Evolutionary conservation across 768 basidiomycete species (phyloP).

Genomic region (Trametes cinnabarina): DNA sequence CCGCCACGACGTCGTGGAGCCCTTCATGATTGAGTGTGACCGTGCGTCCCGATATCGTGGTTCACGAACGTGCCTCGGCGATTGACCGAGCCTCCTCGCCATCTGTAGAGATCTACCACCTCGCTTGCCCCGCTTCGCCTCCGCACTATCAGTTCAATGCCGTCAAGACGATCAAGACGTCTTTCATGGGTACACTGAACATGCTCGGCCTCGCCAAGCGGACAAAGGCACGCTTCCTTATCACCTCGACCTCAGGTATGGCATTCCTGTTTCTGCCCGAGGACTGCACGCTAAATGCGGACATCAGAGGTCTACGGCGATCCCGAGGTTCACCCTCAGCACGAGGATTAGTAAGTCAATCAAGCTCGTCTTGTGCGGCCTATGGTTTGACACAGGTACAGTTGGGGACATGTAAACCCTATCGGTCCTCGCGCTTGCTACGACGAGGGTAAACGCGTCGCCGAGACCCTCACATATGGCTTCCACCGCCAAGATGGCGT

Average conservation of each 20-base stretch:
- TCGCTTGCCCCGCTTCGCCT: constrained; percentile 96
- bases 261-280: constrained; percentile 5
- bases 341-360: constrained; percentile 82
- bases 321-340: constrained; percentile 96
- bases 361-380: constrained; percentile 11
- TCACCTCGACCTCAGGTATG: constrained; percentile 90
- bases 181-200: constrained; percentile 97
- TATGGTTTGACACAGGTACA: constrained; percentile 32
- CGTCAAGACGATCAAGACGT: constrained; percentile 97
- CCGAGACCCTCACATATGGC: constrained; percentile 96
- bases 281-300: not conserved
- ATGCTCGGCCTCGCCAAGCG: constrained; percentile 99
- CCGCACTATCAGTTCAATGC: constrained; percentile 98
- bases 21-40: constrained; percentile 98
- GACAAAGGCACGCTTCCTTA: constrained; percentile 95
- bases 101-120: constrained; percentile 87
- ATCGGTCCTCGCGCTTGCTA: constrained; percentile 99
- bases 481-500: constrained; percentile 94
- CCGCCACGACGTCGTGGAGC: constrained; percentile 94
- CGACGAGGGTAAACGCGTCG: constrained; percentile 98
- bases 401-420: constrained; percentile 98
- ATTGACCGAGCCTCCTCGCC: not conserved
- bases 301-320: constrained; percentile 92
- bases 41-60: constrained; percentile 51
- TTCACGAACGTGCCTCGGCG: not conserved